Base-by-base conservation (phyloP, 768 basidiomycete genomes). In the Galerina sulciceps region DNA sequence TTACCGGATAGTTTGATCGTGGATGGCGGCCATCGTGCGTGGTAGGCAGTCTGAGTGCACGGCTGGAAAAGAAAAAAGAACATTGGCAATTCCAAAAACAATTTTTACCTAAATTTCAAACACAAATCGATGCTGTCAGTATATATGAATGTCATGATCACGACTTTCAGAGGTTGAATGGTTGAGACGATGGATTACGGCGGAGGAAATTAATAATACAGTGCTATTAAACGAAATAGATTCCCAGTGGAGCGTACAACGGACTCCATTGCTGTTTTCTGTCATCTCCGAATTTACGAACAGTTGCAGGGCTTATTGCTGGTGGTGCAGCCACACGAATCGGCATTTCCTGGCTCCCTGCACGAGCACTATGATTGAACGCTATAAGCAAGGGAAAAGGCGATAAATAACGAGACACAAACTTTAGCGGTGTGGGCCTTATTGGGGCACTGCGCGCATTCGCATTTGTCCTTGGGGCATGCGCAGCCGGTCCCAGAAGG, bases 391-490 rank as follows among this genome's bases (percentile, higher is more conserved):
- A 40, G 18, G 43, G 2, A 9, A 13, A 40, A n/a, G 5, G 20
- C 18, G 6, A 57, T n/a, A 18, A 10, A 18, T 6, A n/a, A 22
- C 37, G 10, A 18, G 11, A 35, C 10, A 42, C 67, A 48, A 49
- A 76, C 77, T 61, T 73, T 69, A 20, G 60, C 64, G n/a, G 76
- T 73, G 56, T 77, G 77, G 4, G 63, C 66, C 63, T 79, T 79
- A 57, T 79, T 79, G 6, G 54, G 48, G 60, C 77, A 79, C 42
- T 74, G 62, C 15, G 65, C 64, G 58, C 77, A 79, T 47, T 72
- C 65, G 60, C 77, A 79, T 51, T 73, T 68, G 26, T 65, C 71
- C 67, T 75, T 70, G 1, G 68, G 53, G 65, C 77, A 79, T 1
- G 72, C 57, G 51, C 77, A 77, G 17, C 75, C 76, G 14, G 72